Percentiles rank a stretch among this genome's conserved stretches.
phyloP scores from a whole-genome alignment of 345 rosid species.

The Pistacia integerrima region DNA sequence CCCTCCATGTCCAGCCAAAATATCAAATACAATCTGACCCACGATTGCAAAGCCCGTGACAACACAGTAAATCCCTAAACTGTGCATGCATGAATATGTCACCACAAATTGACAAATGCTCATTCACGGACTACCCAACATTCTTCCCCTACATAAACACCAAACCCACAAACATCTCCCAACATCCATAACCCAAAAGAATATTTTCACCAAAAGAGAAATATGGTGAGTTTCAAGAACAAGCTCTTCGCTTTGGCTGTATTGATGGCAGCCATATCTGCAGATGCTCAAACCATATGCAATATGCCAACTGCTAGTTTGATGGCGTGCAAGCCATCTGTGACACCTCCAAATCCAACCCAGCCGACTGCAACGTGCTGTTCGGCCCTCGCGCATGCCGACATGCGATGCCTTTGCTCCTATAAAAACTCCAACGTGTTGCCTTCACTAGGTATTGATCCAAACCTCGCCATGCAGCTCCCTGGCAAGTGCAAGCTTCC shows the following conservation, averaged over 20 bases:
- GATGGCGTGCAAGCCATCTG: conserved; percentile 49
- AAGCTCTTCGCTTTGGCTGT: background rate
- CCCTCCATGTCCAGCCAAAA: background rate
- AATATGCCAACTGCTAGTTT: conserved; percentile 34
- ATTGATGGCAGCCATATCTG: conserved; percentile 18
- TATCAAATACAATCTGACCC: background rate
- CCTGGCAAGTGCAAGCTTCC: conserved; percentile 55
- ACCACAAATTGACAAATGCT: background rate
- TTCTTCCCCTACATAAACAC: background rate
- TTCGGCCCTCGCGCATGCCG: conserved; percentile 42
- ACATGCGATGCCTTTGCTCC: conserved; percentile 52
- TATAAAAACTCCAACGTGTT: conserved; percentile 49
- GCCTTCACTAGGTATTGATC: conserved; percentile 57
- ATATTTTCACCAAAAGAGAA: background rate
- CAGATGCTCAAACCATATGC: conserved; percentile 45
- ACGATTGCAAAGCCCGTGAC: background rate
- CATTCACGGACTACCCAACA: background rate
- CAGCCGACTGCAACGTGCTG: conserved; percentile 46
- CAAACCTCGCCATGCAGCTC: conserved; percentile 59
- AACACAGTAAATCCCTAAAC: background rate
- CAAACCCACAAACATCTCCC: background rate
- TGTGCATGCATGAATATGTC: too few species aligned
- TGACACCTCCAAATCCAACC: conserved; percentile 47
- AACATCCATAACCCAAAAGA: background rate
- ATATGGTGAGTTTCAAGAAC: conserved; percentile 19